phyloP scores from a whole-genome alignment of 192 early-diverging fungal species.

The Coemansia sp. region DNA sequence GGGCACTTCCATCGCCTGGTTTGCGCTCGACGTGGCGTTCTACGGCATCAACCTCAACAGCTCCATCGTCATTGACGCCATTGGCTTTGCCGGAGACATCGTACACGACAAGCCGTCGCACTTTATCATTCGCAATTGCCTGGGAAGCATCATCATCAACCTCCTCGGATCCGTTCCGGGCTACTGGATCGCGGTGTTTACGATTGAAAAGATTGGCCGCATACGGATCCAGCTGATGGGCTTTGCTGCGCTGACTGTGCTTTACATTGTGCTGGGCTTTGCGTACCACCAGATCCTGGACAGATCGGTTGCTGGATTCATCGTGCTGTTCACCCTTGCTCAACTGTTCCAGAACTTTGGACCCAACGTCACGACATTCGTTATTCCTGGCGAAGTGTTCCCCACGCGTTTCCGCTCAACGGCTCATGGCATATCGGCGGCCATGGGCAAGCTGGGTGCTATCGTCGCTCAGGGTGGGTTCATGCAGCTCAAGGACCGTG shows the following conservation, averaged over 20 bases:
- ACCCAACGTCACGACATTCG: constrained; percentile 88
- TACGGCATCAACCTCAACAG: constrained; percentile 82
- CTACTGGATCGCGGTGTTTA: constrained; percentile 91
- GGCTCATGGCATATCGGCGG: constrained; percentile 76
- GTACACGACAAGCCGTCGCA: constrained; percentile 26
- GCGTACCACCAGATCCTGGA: constrained; percentile 63
- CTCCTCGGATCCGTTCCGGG: constrained; percentile 84
- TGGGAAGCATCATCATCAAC: constrained; percentile 91
- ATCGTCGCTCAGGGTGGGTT: constrained; percentile 72
- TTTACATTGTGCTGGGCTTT: constrained; percentile 72
- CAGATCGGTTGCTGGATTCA: constrained; percentile 55
- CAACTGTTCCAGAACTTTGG: constrained; percentile 94
- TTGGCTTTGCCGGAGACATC: constrained; percentile 58
- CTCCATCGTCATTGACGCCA: constrained; percentile 65
- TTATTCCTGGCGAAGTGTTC: constrained; percentile 78
- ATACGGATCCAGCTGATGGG: constrained; percentile 92
- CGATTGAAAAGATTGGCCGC: constrained; percentile 85
- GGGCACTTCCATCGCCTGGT: constrained; percentile 73
- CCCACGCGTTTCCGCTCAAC: constrained; percentile 79
- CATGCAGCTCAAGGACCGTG: constrained; percentile 63
- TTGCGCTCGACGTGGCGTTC: constrained; percentile 73
- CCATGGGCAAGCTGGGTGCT: constrained; percentile 73
- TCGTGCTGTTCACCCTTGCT: constrained; percentile 61
- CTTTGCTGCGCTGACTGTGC: constrained; percentile 70
- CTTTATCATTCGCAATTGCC: constrained; percentile 60